Percentiles rank a stretch among this genome's conserved stretches.
These are phyloP conservation scores for Neoscytalidium dimidiatum DNA, from an alignment of 2,329 filamentous ascomycete species.

Conservation along the genomic window DNA sequence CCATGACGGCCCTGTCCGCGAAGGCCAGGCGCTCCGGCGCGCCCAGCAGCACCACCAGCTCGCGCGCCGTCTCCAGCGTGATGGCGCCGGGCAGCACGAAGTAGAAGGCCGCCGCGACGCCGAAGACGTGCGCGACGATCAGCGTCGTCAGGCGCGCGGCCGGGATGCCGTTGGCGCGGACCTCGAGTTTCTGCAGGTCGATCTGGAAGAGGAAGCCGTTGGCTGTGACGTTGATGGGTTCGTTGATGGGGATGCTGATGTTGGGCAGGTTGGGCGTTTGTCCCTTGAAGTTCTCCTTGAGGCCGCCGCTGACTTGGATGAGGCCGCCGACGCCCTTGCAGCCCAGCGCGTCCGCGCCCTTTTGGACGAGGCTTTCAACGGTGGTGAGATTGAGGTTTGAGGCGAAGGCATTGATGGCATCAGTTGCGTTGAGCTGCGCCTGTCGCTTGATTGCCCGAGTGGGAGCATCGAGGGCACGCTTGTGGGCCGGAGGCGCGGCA, in stretches of 20 bases:
- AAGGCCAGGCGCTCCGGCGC: neutral
- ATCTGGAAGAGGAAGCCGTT: neutral
- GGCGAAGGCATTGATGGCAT: neutral
- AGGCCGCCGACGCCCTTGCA: constrained; percentile 15
- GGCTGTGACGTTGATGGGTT: neutral
- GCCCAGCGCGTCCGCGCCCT: constrained; percentile 2
- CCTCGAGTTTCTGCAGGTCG: neutral
- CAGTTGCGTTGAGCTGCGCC: neutral
- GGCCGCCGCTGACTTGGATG: neutral
- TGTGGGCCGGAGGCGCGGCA: neutral
- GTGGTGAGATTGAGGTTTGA: constrained; percentile 10
- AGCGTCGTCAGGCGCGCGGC: neutral
- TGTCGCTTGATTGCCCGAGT: neutral
- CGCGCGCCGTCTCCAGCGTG: neutral
- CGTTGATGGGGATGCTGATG: neutral
- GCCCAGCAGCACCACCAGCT: neutral
- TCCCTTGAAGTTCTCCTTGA: neutral
- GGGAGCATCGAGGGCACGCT: neutral
- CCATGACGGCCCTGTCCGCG: neutral
- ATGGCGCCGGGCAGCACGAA: constrained; percentile 1
- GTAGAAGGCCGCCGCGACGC: constrained; percentile 9
- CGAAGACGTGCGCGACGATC: neutral
- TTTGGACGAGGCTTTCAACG: neutral
- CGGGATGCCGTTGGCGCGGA: neutral
- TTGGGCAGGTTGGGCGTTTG: neutral